These are phyloP conservation scores for Aegilops speltoides DNA, from an alignment of 176 grass and related monocot genomes.

Conservation along the genomic window DNA sequence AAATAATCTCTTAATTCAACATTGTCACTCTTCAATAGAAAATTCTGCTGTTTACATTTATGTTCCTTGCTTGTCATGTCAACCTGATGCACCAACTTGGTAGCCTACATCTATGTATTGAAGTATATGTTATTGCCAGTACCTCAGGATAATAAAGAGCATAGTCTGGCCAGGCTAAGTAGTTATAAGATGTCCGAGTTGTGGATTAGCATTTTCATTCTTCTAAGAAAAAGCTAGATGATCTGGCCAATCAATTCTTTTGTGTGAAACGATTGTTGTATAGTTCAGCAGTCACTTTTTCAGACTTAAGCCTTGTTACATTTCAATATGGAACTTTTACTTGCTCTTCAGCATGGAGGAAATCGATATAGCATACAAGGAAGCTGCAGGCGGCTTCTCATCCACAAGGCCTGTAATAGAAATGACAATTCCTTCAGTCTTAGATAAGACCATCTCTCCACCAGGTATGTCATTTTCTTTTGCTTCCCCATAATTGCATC, in stretches of 20 bases:
- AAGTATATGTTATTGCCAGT: slow-evolving; percentile 10
- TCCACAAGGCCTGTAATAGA: slow-evolving; percentile 97
- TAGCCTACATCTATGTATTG: background rate
- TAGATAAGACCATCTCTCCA: slow-evolving; percentile 95
- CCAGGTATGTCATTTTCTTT: slow-evolving; percentile 52
- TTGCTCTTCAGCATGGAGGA: slow-evolving; percentile 77
- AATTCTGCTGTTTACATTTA: background rate
- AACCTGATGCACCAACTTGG: slow-evolving; percentile 3
- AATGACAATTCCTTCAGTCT: slow-evolving; percentile 96
- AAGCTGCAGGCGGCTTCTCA: slow-evolving; percentile 68
- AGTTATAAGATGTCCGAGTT: background rate
- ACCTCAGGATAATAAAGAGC: background rate
- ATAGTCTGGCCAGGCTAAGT: background rate
- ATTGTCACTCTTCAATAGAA: background rate
- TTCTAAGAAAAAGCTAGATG: slow-evolving; percentile 5
- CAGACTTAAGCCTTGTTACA: slow-evolving; percentile 1
- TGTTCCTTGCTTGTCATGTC: background rate
- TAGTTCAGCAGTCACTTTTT: background rate
- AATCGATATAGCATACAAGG: slow-evolving; percentile 80
- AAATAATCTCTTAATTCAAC: slow-evolving; percentile 11
- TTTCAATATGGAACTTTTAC: slow-evolving; percentile 10
- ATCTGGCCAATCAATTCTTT: background rate
- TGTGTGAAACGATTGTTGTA: background rate
- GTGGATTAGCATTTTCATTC: slow-evolving; percentile 17
- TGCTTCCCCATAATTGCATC: background rate